Percentiles rank a stretch among this genome's conserved stretches.
Evolutionary conservation across 2,329 filamentous ascomycete genomes (phyloP).

Genomic region (Bipolaris cookei): DNA sequence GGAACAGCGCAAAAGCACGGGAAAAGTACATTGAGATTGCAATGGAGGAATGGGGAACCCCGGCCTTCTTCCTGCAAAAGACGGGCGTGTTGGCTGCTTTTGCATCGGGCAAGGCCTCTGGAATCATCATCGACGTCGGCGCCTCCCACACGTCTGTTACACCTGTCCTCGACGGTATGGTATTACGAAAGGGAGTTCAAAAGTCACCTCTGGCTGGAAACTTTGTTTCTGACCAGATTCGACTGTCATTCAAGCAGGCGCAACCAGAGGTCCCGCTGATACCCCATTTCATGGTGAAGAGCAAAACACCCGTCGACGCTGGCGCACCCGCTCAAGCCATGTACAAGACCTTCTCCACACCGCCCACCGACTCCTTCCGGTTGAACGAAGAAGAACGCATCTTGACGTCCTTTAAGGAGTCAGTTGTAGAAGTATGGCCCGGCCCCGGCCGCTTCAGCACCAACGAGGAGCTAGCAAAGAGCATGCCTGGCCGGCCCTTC

Average conservation of each 20-base stretch:
- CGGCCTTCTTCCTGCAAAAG: constrained; percentile 91
- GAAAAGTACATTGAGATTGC: constrained; percentile 96
- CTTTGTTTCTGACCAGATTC: constrained; percentile 88
- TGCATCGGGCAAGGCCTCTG: constrained; percentile 89
- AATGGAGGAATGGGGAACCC: constrained; percentile 95
- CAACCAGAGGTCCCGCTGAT: constrained; percentile 75
- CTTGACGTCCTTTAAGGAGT: constrained; percentile 96
- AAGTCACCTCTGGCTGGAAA: constrained; percentile 85
- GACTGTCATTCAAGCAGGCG: constrained; percentile 73
- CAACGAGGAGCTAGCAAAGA: constrained; percentile 78
- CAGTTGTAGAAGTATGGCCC: constrained; percentile 90
- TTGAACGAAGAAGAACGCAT: constrained; percentile 89
- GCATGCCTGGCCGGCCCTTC: constrained; percentile 81
- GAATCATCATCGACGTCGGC: constrained; percentile 89
- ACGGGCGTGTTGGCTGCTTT: constrained; percentile 91
- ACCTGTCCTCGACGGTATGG: constrained; percentile 91
- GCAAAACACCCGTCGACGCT: constrained; percentile 88
- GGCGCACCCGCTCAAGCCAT: constrained; percentile 77
- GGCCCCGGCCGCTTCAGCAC: constrained; percentile 72
- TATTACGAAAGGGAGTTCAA: constrained; percentile 85
- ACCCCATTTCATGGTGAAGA: constrained; percentile 86
- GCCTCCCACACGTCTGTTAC: constrained; percentile 88
- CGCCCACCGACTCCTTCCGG: constrained; percentile 73
- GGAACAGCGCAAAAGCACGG: constrained; percentile 85
- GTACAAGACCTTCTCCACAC: constrained; percentile 70